Evolutionary conservation across 2,329 filamentous ascomycete genomes (phyloP).

Genomic region (Purpureocillium takamizusanense): DNA sequence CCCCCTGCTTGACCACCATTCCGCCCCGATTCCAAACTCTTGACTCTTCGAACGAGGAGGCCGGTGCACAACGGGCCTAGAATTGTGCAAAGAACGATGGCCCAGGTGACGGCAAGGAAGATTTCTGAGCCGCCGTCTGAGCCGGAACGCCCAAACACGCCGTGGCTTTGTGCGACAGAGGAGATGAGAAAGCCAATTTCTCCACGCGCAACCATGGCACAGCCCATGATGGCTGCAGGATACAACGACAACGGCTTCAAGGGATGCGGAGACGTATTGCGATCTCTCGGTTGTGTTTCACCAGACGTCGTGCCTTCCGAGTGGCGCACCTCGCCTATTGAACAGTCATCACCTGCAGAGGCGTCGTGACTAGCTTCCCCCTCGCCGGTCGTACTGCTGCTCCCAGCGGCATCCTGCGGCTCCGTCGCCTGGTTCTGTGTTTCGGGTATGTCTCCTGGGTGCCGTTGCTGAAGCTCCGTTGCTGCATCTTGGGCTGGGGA

Average conservation of each 20-base stretch:
- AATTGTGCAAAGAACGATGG: conserved; percentile 45
- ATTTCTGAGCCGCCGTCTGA: conserved; percentile 24
- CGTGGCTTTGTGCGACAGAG: conserved; percentile 50
- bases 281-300: not conserved
- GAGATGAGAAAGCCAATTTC: conserved; percentile 75
- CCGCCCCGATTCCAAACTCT: conserved; percentile 12
- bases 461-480: not conserved
- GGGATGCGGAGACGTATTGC: conserved; percentile 9
- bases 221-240: conserved; percentile 55
- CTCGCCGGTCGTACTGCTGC: not conserved
- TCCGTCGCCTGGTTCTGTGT: not conserved
- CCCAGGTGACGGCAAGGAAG: conserved; percentile 47
- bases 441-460: not conserved
- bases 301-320: not conserved
- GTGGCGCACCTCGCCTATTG: not conserved
- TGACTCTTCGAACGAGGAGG: conserved; percentile 33
- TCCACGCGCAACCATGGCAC: conserved; percentile 65
- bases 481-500: not conserved
- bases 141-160: conserved; percentile 23
- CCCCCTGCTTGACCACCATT: not conserved
- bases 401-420: too few species aligned
- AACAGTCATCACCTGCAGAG: not conserved
- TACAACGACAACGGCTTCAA: conserved; percentile 53
- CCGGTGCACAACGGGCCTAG: conserved; percentile 40
- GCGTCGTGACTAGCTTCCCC: not conserved